phyloP scores from a whole-genome alignment of 2,329 filamentous ascomycete genomes.

The Apiospora koreana region DNA sequence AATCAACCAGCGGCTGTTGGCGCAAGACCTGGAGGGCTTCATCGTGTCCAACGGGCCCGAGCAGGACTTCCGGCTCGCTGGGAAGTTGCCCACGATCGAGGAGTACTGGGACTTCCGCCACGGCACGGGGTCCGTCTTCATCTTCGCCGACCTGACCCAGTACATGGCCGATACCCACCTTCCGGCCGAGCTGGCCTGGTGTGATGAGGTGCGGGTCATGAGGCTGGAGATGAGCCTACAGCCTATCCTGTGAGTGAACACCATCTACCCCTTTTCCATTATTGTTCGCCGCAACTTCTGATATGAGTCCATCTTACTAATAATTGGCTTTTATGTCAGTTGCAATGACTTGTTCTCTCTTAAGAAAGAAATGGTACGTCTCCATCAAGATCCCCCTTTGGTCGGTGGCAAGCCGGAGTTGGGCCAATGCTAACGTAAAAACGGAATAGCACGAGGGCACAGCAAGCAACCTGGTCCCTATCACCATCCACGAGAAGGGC shows the following conservation, averaged over 20 bases:
- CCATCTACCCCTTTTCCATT: too few relatives aligned
- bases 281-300: too few relatives aligned
- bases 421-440: not conserved
- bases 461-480: slow-evolving; percentile 20
- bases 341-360: slow-evolving; percentile 23
- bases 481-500: slow-evolving; percentile 17
- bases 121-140: slow-evolving; percentile 20
- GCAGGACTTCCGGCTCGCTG: slow-evolving; percentile 21
- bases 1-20: slow-evolving; percentile 16
- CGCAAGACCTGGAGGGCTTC: slow-evolving; percentile 20
- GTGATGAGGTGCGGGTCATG: slow-evolving; percentile 19
- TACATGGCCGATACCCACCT: slow-evolving; percentile 20
- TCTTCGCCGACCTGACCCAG: slow-evolving; percentile 20
- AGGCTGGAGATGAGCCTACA: slow-evolving; percentile 20
- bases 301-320: not conserved
- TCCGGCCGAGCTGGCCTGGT: slow-evolving; percentile 19
- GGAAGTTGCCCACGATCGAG: slow-evolving; percentile 16
- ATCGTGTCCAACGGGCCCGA: slow-evolving; percentile 21
- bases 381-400: not conserved
- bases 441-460: slow-evolving; percentile 21
- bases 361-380: slow-evolving; percentile 21
- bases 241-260: slow-evolving; percentile 19
- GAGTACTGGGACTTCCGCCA: slow-evolving; percentile 25
- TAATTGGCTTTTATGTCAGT: not conserved
- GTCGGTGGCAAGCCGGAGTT: too few relatives aligned